A percentile compares a stretch with the other conserved stretches of the same genome.
phyloP scores from a whole-genome alignment of 352 stramenopile species.

The Phytophthora pistaciae region DNA sequence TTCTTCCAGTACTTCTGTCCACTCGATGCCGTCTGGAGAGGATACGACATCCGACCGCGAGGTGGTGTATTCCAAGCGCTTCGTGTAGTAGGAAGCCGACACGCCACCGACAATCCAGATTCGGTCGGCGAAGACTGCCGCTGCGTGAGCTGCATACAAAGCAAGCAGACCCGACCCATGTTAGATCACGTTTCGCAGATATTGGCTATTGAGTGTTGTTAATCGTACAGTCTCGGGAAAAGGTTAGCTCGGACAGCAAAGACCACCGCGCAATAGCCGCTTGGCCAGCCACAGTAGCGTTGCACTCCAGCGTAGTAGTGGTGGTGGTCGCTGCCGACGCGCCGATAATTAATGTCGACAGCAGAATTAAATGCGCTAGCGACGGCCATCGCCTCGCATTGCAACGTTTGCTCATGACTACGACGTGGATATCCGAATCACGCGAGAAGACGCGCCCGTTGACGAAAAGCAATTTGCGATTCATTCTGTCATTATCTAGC shows the following conservation, averaged over 20 bases:
- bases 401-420: slow-evolving; percentile 11
- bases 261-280: slow-evolving; percentile 59
- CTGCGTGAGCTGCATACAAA: slow-evolving; percentile 60
- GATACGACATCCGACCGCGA: slow-evolving; percentile 73
- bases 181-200: not conserved
- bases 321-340: slow-evolving; percentile 4
- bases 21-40: slow-evolving; percentile 64
- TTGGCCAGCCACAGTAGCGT: slow-evolving; percentile 56
- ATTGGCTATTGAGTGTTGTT: not conserved
- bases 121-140: slow-evolving; percentile 60
- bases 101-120: slow-evolving; percentile 83
- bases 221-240: slow-evolving; percentile 72
- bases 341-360: not conserved
- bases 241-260: slow-evolving; percentile 55
- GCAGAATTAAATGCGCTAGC: slow-evolving; percentile 4
- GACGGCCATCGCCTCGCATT: slow-evolving; percentile 1
- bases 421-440: slow-evolving; percentile 16
- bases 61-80: slow-evolving; percentile 72
- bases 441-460: slow-evolving; percentile 26
- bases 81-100: slow-evolving; percentile 81
- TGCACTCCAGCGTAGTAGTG: slow-evolving; percentile 50
- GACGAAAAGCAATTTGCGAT: slow-evolving; percentile 5
- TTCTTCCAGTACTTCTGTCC: slow-evolving; percentile 77
- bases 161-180: not conserved
- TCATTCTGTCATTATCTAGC: not conserved